Conservation (phyloP, 2,329 filamentous ascomycete species). For the Tolypocladium paradoxum region DNA sequence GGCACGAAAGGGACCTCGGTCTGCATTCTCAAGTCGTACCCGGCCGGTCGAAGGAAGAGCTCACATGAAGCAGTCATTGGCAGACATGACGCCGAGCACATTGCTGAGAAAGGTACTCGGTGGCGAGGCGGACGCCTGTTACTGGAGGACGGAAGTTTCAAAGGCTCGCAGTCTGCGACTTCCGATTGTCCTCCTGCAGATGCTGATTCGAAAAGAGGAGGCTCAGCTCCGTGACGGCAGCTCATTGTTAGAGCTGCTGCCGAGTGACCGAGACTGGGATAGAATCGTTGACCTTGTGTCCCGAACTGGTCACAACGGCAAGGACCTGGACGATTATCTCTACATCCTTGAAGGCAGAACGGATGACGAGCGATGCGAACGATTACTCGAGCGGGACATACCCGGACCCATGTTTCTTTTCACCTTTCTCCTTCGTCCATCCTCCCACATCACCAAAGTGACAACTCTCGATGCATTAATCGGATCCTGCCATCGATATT, state of each 20-base stretch:
- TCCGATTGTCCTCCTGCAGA: conserved; percentile 20
- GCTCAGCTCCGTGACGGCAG: conserved; percentile 5
- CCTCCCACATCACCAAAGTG: conserved; percentile 12
- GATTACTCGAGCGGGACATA: conserved; percentile 15
- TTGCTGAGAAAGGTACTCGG: conserved; percentile 13
- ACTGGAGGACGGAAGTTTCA: conserved; percentile 12
- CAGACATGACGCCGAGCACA: conserved; percentile 11
- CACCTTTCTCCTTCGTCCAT: conserved; percentile 17
- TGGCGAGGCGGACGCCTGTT: neutral
- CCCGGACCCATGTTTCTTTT: conserved; percentile 18
- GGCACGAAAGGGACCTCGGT: neutral
- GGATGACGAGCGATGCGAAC: conserved; percentile 20
- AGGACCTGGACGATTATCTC: conserved; percentile 14
- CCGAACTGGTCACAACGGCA: conserved; percentile 10
- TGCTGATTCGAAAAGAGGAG: conserved; percentile 15
- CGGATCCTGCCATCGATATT: conserved; percentile 11
- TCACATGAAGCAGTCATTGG: conserved; percentile 10
- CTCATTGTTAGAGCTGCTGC: conserved; percentile 14
- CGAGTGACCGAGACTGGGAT: conserved; percentile 12
- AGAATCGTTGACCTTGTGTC: conserved; percentile 8
- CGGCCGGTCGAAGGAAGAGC: neutral
- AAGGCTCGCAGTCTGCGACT: conserved; percentile 15
- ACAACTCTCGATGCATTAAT: conserved; percentile 16
- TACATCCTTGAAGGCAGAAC: conserved; percentile 17
- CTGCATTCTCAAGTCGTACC: neutral